Base-by-base conservation (phyloP, 2,329 filamentous ascomycete species). In the Penicillium sp. region DNA sequence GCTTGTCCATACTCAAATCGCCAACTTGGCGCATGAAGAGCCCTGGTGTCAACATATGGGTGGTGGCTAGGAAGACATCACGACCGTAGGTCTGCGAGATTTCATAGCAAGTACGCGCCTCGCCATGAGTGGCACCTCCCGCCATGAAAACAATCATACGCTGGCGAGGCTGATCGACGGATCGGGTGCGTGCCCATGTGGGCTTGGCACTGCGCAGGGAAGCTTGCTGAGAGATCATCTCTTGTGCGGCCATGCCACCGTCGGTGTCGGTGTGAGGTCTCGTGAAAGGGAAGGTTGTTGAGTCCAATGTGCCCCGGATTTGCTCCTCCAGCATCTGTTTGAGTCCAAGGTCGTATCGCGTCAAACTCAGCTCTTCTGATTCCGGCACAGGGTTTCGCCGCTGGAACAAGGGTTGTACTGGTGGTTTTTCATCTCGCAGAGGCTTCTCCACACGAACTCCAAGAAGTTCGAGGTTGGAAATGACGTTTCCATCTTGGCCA, bases 101-200 rank as follows among this genome's bases (percentile, higher is more conserved):
- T 64, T 97, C 91, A 69, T 97, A 97, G 75, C 94, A 99, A 10
- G 86, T 83, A 23, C 94, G 85, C 26, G 90, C 83, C 74, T 99
- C 94, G 4, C 90, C 91, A 70, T 93, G 96, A 0, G 94, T 97
- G 17, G 94, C 94, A 37, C 94, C 94, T 41, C 94, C 94, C 1
- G 93, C 94, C 82, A 97, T 88, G 69, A 96, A 97, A 13, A 97
- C 87, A 52, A 99, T 89, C 47, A 97, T 82, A 46, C 94, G 86
- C 70, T 99, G 94, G 46, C 88, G 85, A 59, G 92, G 95, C 68
- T 97, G 93, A 54, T 80, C 84, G 52, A 78, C 86, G 23, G 85
- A 83, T 39, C 91, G 86, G 8, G 89, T 87, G 46, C 90, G 90
- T 2, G 94, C 94, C 94, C 94, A 99, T 34, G 92, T 96, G 1